Base-by-base conservation (phyloP, 2,329 filamentous ascomycete genomes). In the Sordariomycetes sp. region DNA sequence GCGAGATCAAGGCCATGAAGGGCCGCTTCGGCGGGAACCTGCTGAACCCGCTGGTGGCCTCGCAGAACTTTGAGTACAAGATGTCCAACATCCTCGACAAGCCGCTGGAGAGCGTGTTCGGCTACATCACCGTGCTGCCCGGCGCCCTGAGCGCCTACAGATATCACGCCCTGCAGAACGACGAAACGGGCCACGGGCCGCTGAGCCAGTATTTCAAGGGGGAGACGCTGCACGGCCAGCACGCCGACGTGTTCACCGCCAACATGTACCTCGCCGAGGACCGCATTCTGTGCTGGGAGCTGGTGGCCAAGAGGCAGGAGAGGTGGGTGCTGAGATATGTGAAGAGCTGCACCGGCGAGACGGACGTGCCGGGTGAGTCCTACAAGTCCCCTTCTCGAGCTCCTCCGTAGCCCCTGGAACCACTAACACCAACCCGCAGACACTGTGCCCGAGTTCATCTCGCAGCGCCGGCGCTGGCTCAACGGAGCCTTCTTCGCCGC, bases 21-120 rank as follows among this genome's bases (percentile, higher is more conserved):
- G 94, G 94, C 8, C 90, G 87, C 64, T 85, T 82, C 25, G 92
- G 90, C 68, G 76, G 85, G 5, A 90, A 93, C 62, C 79, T 99
- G 18, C 76, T 99, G 53, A 99, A 99, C 66, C 94, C 94, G 0
- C 79, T 99, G 6, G 93, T 99, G 18, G 94, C 94, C 0, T 96
- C 91, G 53, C 94, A 99, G 67, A 99, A 99, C 70, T 99, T 99
- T 64, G 94, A 99, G 76, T 99, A 99, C 78, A 99, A 99, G 73
- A 97, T 99, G 90, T 96, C 91, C 48, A 99, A 99, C 66, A 99
- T 99, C 66, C 79, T 99, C 28, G 94, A 99, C 70, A 99, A 99
- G 72, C 94, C 94, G 0, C 77, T 99, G 2, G 94, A 99, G 71
- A 96, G 90, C 0, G 93, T 96, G 0, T 99, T 99, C 70, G 94